phyloP scores from a whole-genome alignment of 2,329 filamentous ascomycete species.

The Colletotrichum sansevieriae region DNA sequence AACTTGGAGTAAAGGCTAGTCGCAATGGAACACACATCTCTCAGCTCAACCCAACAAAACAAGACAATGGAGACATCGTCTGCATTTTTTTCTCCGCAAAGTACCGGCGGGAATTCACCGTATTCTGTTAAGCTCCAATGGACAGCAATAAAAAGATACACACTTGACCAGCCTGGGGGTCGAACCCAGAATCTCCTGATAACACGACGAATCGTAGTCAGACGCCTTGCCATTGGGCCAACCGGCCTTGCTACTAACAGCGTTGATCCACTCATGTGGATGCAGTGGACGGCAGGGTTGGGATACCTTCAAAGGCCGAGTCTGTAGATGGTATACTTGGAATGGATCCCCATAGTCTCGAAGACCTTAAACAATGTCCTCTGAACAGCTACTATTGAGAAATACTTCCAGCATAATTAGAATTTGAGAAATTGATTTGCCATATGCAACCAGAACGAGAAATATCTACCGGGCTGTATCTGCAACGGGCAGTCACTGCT shows the following conservation, averaged over 20 bases:
- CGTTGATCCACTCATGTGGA: conserved; percentile 15
- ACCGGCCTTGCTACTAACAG: conserved; percentile 10
- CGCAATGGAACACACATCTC: not conserved
- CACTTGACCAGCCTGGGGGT: conserved; percentile 39
- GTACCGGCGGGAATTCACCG: too few relatives aligned
- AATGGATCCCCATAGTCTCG: not conserved
- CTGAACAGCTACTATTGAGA: too few relatives aligned
- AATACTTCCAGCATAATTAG: too few relatives aligned
- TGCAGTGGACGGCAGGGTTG: rapidly evolving
- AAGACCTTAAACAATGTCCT: too few relatives aligned
- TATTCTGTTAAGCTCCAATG: not conserved
- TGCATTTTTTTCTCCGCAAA: not conserved
- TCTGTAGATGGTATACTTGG: not conserved
- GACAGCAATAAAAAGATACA: not conserved
- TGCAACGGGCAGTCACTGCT: too few relatives aligned
- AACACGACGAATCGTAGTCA: conserved; percentile 52
- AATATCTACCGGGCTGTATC: too few relatives aligned
- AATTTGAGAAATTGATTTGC: too few relatives aligned
- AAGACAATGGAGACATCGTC: not conserved
- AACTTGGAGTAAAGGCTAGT: conserved; percentile 1
- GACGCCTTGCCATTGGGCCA: conserved; percentile 59
- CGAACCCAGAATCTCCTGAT: conserved; percentile 42
- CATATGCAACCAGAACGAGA: too few relatives aligned
- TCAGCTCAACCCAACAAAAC: not conserved
- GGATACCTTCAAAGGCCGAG: not conserved